Percentiles rank a stretch among this genome's conserved stretches.
These are phyloP conservation scores for Diaporthe citri DNA, from an alignment of 2,329 filamentous ascomycete genomes.

Conservation along the genomic window DNA sequence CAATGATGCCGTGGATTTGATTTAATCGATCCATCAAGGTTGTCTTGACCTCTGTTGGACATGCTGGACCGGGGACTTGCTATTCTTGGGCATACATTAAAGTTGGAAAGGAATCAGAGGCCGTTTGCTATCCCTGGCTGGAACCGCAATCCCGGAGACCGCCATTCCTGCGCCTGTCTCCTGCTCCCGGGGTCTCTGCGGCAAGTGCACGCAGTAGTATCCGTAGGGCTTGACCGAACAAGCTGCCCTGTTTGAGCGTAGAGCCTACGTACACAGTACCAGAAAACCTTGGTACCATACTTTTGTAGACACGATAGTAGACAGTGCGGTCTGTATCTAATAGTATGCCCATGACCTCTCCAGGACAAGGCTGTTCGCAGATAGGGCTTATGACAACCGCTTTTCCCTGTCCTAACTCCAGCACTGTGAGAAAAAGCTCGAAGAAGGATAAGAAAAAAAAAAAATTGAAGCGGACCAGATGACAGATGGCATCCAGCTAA, in stretches of 20 bases:
- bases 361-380: neutral
- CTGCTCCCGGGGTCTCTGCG: conserved; percentile 7
- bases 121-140: neutral
- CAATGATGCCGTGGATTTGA: conserved; percentile 6
- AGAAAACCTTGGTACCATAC: neutral
- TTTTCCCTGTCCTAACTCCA: neutral
- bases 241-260: neutral
- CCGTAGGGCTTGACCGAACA: conserved; percentile 21
- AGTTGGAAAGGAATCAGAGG: neutral
- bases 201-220: conserved; percentile 20
- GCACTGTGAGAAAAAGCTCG: conserved; percentile 27
- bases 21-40: neutral
- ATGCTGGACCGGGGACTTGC: conserved; percentile 15
- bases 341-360: neutral
- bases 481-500: conserved; percentile 20
- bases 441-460: neutral
- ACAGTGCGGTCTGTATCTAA: neutral
- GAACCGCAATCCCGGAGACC: conserved; percentile 18
- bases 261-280: neutral
- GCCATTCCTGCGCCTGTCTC: conserved; percentile 16
- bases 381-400: neutral
- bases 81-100: conserved; percentile 6
- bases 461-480: conserved; percentile 22
- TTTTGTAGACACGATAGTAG: neutral
- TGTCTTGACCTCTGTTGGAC: conserved; percentile 6